These are phyloP conservation scores for Myxozyma neotropica DNA, from an alignment of 805 yeast species.

Conservation along the genomic window DNA sequence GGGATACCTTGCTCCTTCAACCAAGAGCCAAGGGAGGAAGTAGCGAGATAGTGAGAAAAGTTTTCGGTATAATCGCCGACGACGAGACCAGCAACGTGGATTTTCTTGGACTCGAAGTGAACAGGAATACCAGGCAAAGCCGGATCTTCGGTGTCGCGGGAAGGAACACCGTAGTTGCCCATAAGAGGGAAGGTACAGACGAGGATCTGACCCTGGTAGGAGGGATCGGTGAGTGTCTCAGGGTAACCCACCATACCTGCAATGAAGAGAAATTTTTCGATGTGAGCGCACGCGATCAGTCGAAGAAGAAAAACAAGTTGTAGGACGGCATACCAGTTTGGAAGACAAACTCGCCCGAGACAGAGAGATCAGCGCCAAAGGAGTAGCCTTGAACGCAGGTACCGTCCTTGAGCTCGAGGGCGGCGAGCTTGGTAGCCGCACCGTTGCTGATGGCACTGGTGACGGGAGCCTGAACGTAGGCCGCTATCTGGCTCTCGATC, in stretches of 20 bases:
- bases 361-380: slow-evolving; percentile 90
- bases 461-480: slow-evolving; percentile 28
- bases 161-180: slow-evolving; percentile 99
- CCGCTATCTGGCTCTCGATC: background rate
- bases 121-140: slow-evolving; percentile 76
- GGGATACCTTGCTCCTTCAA: slow-evolving; percentile 88
- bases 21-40: slow-evolving; percentile 92
- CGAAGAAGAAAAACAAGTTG: background rate
- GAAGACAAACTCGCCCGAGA: slow-evolving; percentile 97
- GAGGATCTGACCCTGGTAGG: slow-evolving; percentile 94
- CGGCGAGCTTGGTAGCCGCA: slow-evolving; percentile 26
- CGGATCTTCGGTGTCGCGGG: slow-evolving; percentile 73
- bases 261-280: background rate
- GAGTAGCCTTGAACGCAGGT: slow-evolving; percentile 92
- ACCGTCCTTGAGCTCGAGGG: slow-evolving; percentile 58
- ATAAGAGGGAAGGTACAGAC: slow-evolving; percentile 96
- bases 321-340: slow-evolving; percentile 65
- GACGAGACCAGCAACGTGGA: slow-evolving; percentile 95
- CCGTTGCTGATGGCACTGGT: slow-evolving; percentile 24
- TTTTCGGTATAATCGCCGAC: slow-evolving; percentile 97
- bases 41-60: slow-evolving; percentile 90
- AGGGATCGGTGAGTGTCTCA: slow-evolving; percentile 98
- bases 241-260: slow-evolving; percentile 86
- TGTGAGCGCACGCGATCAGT: slow-evolving; percentile 4
- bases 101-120: slow-evolving; percentile 88